Conservation (phyloP, 2,329 filamentous ascomycete genomes). For the Cercospora sp. region DNA sequence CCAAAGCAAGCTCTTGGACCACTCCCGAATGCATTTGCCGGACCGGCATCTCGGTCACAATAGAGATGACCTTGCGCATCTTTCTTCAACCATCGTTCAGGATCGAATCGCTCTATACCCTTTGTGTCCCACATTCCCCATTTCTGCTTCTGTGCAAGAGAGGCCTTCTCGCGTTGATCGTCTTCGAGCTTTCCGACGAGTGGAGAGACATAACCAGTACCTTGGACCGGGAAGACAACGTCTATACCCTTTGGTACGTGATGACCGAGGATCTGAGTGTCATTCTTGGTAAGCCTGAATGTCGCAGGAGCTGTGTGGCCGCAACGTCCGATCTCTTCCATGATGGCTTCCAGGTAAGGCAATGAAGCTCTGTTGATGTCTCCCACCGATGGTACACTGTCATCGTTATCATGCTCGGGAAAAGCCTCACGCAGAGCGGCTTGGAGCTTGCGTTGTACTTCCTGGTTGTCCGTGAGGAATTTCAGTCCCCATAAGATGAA, state of each 20-base stretch:
- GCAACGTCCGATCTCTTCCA: constrained; percentile 27
- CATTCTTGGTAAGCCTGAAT: constrained; percentile 5
- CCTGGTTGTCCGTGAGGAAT: constrained; percentile 39
- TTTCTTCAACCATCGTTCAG: constrained; percentile 9
- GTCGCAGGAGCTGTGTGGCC: constrained; percentile 28
- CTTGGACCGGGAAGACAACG: constrained; percentile 5
- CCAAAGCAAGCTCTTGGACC: constrained; percentile 18
- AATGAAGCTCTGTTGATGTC: constrained; percentile 4
- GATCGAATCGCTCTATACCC: background rate
- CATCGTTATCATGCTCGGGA: constrained; percentile 18
- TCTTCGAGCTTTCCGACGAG: background rate
- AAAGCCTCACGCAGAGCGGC: constrained; percentile 35
- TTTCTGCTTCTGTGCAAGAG: constrained; percentile 2
- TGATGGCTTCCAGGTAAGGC: constrained; percentile 11
- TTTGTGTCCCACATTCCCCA: constrained; percentile 3
- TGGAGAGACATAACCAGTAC: constrained; percentile 1
- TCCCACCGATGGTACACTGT: background rate
- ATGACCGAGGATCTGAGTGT: constrained; percentile 8
- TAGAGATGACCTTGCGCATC: background rate
- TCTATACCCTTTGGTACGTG: constrained; percentile 10
- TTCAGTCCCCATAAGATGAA: constrained; percentile 47
- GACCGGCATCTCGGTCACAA: constrained; percentile 4
- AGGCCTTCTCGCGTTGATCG: background rate
- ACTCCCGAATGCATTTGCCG: constrained; percentile 4
- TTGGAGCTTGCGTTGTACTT: constrained; percentile 42